Conservation (phyloP, 441 rosid species). For the Rhodomyrtus psidioides region DNA sequence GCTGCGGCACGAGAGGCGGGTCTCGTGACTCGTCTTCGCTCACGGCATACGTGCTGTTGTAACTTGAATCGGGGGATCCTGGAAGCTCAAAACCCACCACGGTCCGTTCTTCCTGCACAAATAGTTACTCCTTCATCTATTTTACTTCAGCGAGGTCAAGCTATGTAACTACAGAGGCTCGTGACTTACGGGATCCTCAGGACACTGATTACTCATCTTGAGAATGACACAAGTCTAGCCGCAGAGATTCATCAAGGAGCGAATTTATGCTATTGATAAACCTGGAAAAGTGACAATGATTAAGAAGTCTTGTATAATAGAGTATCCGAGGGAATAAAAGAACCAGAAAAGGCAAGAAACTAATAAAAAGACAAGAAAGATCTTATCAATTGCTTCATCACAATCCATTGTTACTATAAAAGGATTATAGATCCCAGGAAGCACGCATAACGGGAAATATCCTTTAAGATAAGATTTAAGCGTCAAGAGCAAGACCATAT, state of each 20-base stretch:
- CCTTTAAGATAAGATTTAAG: not conserved
- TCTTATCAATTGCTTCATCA: not conserved
- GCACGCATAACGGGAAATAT: not conserved
- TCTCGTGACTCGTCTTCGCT: conserved; percentile 76
- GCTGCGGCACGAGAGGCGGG: conserved; percentile 76
- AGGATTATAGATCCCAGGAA: not conserved
- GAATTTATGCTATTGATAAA: conserved; percentile 5
- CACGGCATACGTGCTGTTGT: conserved; percentile 55
- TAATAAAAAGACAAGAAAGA: not conserved
- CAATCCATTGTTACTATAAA: not conserved
- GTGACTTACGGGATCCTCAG: conserved; percentile 47
- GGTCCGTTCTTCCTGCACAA: conserved; percentile 60
- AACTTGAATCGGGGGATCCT: conserved; percentile 82
- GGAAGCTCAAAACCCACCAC: conserved; percentile 89
- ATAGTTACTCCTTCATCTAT: not conserved
- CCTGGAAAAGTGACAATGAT: conserved; percentile 18
- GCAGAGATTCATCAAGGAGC: conserved; percentile 20
- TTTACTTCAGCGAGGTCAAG: not conserved
- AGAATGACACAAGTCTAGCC: conserved; percentile 11
- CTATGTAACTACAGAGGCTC: not conserved
- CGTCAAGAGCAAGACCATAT: not conserved
- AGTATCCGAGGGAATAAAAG: not conserved
- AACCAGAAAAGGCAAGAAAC: not conserved
- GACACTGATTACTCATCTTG: conserved; percentile 59
- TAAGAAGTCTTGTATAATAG: not conserved